Conservation (phyloP, 2,329 filamentous ascomycete genomes). For the Fusarium sarcochroum region DNA sequence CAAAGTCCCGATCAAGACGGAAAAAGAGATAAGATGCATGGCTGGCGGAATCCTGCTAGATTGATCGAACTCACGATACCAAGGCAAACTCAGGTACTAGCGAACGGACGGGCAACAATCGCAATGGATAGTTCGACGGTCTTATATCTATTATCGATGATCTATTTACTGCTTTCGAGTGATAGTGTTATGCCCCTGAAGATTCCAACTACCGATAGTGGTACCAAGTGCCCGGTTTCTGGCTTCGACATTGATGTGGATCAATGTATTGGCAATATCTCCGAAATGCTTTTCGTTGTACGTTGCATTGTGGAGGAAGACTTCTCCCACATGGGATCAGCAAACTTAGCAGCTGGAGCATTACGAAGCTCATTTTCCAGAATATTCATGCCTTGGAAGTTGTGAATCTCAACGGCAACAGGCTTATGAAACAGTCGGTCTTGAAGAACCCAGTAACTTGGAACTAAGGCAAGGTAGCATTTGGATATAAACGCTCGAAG, state of each 20-base stretch:
- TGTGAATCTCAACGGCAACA: neutral
- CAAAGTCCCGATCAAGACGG: constrained; percentile 10
- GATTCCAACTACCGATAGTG: constrained; percentile 16
- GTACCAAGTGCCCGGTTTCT: neutral
- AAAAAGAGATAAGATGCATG: constrained; percentile 33
- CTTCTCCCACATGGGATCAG: neutral
- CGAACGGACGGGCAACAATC: neutral
- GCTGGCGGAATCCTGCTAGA: neutral
- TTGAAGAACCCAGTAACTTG: constrained; percentile 1
- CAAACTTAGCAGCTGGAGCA: neutral
- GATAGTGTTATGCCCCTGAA: constrained; percentile 10
- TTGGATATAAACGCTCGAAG: constrained; percentile 6
- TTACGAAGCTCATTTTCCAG: neutral
- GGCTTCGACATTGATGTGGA: constrained; percentile 4
- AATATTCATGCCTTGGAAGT: neutral
- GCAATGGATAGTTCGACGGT: neutral
- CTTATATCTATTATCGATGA: constrained; percentile 2
- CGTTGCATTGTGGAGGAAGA: constrained; percentile 8
- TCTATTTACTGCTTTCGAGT: neutral
- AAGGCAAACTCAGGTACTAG: constrained; percentile 1
- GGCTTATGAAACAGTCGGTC: constrained; percentile 10
- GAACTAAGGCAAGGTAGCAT: constrained; percentile 17
- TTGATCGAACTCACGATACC: neutral
- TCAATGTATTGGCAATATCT: neutral
- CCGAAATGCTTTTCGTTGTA: neutral